Evolutionary conservation across 1,139 yeast genomes (phyloP).

Genomic region (Yamadazyma dushanensis): DNA sequence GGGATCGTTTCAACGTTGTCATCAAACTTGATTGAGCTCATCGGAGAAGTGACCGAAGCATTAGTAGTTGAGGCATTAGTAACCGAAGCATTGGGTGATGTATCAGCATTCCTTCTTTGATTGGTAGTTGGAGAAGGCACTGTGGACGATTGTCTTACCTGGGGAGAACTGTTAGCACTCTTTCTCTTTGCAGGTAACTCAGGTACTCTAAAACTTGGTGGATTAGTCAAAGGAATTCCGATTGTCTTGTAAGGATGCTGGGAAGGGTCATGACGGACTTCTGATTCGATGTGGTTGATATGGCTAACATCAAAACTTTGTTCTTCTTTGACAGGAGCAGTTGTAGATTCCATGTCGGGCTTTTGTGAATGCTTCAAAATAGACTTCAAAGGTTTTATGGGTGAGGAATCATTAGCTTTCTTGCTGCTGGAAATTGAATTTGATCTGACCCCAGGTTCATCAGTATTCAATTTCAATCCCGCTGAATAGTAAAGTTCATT

Average conservation of each 20-base stretch:
- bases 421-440: slow-evolving; percentile 9
- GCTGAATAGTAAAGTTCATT: slow-evolving; percentile 13
- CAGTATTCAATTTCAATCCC: slow-evolving; percentile 11
- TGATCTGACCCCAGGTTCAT: slow-evolving; percentile 7
- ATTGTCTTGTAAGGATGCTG: slow-evolving; percentile 19
- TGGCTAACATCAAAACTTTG: background rate
- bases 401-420: slow-evolving; percentile 10
- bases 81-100: too few relatives aligned
- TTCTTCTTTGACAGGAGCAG: background rate
- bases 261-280: background rate
- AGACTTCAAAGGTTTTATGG: slow-evolving; percentile 33
- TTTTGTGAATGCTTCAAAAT: slow-evolving; percentile 32
- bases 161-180: slow-evolving; percentile 8
- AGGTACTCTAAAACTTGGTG: slow-evolving; percentile 18
- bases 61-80: slow-evolving; percentile 12
- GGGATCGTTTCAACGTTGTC: slow-evolving; percentile 44
- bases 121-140: slow-evolving; percentile 5
- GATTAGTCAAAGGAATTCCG: slow-evolving; percentile 11
- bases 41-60: slow-evolving; percentile 21
- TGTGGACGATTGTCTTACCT: slow-evolving; percentile 1
- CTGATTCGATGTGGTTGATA: background rate
- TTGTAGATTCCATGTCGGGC: slow-evolving; percentile 10
- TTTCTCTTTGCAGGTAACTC: background rate
- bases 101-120: too few relatives aligned
- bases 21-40: slow-evolving; percentile 39